A percentile compares a stretch with the other conserved stretches of the same genome.
phyloP scores from a whole-genome alignment of 805 yeast genomes.

The Metschnikowia hibisci region DNA sequence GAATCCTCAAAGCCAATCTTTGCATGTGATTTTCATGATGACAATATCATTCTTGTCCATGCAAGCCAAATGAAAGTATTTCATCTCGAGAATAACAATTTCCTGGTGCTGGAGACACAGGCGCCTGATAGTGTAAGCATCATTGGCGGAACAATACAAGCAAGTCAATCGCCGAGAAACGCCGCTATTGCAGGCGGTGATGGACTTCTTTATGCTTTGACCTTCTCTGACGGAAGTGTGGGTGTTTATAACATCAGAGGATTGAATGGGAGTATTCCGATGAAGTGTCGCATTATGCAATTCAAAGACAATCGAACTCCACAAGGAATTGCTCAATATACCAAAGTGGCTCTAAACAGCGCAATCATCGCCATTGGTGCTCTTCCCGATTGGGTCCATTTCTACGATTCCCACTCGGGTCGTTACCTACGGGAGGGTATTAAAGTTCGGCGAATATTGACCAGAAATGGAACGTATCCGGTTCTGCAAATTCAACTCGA shows the following conservation, averaged over 20 bases:
- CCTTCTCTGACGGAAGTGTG: slow-evolving; percentile 39
- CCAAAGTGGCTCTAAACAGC: slow-evolving; percentile 33
- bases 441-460: slow-evolving; percentile 13
- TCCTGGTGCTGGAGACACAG: slow-evolving; percentile 3
- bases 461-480: slow-evolving; percentile 13
- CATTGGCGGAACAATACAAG: slow-evolving; percentile 15
- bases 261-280: slow-evolving; percentile 7
- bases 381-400: slow-evolving; percentile 17
- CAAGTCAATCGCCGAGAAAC: slow-evolving; percentile 15
- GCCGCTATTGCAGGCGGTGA: slow-evolving; percentile 34
- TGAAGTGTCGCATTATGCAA: slow-evolving; percentile 16
- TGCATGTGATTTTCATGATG: slow-evolving; percentile 34
- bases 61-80: slow-evolving; percentile 21
- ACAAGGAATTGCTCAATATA: slow-evolving; percentile 22
- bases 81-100: slow-evolving; percentile 14
- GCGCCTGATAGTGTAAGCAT: slow-evolving; percentile 17
- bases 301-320: slow-evolving; percentile 18
- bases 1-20: slow-evolving; percentile 6
- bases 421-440: slow-evolving; percentile 17
- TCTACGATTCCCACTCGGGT: slow-evolving; percentile 20
- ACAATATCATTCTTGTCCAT: slow-evolving; percentile 25
- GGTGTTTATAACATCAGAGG: slow-evolving; percentile 42
- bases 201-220: slow-evolving; percentile 36
- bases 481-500: slow-evolving; percentile 16
- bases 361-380: slow-evolving; percentile 25